Conservation (phyloP, 116 monocot species). For the Phalaenopsis hybrid region DNA sequence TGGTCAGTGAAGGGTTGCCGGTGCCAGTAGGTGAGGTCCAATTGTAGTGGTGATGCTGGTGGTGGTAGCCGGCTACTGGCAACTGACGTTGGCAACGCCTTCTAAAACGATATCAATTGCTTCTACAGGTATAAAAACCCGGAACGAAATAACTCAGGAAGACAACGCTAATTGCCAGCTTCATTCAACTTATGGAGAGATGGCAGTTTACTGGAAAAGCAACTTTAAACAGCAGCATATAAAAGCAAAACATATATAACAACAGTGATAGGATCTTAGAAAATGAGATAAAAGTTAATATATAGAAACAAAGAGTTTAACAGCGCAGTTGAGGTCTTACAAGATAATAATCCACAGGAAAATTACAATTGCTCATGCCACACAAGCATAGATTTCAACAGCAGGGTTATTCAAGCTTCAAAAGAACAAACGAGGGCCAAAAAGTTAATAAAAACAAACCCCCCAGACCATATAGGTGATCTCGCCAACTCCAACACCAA, state of each 20-base stretch:
- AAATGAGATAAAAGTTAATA: neutral
- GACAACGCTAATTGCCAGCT: no score
- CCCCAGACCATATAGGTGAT: neutral
- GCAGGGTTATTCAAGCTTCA: neutral
- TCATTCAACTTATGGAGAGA: no score
- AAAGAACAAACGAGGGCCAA: neutral
- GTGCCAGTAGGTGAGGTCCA: no score
- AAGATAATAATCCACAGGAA: neutral
- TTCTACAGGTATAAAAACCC: no score
- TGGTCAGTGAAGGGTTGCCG: no score
- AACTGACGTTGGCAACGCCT: no score
- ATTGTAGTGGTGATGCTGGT: no score
- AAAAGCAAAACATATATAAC: no score
- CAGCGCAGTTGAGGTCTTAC: neutral
- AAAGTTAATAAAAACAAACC: neutral
- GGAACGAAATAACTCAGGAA: no score
- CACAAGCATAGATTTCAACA: neutral
- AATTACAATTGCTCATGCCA: neutral
- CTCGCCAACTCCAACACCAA: neutral
- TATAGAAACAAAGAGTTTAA: neutral
- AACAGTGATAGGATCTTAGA: neutral
- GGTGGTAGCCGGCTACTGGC: no score
- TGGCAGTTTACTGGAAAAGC: neutral
- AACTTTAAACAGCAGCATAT: neutral
- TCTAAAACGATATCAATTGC: no score